Evolutionary conservation across 345 rosid genomes (phyloP).

Genomic region (Salix arbutifolia): DNA sequence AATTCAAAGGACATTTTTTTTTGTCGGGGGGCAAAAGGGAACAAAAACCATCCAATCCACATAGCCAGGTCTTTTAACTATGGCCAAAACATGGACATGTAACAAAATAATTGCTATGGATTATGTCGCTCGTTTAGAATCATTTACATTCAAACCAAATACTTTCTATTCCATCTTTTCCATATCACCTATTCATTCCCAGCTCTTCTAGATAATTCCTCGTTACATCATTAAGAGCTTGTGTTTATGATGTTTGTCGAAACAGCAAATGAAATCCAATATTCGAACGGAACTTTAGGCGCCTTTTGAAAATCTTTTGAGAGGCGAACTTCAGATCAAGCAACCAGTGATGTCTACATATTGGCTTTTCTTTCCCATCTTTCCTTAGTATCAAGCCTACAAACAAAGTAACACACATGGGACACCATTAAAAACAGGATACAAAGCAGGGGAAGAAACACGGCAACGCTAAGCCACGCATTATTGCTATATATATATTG

Average conservation of each 20-base stretch:
- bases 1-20: too few relatives aligned
- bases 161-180: neutral
- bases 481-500: too few relatives aligned
- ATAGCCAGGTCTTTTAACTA: too few relatives aligned
- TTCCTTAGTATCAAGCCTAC: slow-evolving; percentile 66
- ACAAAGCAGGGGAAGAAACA: too few relatives aligned
- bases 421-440: neutral
- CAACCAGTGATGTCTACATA: slow-evolving; percentile 33
- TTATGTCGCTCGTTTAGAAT: neutral
- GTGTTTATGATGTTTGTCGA: neutral
- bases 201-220: neutral
- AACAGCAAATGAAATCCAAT: neutral
- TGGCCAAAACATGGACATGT: neutral
- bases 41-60: too few relatives aligned
- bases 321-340: neutral
- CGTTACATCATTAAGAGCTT: neutral
- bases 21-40: too few relatives aligned
- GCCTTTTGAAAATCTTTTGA: neutral
- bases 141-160: neutral
- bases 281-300: neutral
- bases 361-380: slow-evolving; percentile 77
- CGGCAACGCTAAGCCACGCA: too few relatives aligned
- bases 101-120: neutral
- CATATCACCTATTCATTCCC: neutral
- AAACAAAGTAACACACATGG: neutral